Evolutionary conservation across 805 yeast species (phyloP).

Genomic region (Wickerhamomyces ciferrii): DNA sequence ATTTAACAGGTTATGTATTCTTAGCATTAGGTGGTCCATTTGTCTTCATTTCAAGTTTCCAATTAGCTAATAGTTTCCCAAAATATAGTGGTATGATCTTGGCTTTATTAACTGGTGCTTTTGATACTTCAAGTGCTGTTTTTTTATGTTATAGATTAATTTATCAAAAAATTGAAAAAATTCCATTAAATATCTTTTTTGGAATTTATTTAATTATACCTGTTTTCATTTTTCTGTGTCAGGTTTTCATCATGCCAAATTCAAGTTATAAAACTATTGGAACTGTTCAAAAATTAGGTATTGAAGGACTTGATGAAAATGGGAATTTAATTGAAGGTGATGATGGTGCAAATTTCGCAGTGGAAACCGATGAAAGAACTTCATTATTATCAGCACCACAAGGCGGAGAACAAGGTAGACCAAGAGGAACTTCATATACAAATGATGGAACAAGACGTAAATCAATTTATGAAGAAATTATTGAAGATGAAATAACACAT

Average conservation of each 20-base stretch:
- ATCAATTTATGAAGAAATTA: constrained; percentile 62
- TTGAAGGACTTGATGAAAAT: constrained; percentile 69
- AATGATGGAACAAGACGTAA: constrained; percentile 31
- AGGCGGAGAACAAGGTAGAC: too few relatives aligned
- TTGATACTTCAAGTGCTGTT: constrained; percentile 88
- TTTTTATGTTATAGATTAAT: constrained; percentile 68
- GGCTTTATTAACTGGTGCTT: constrained; percentile 88
- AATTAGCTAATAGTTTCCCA: constrained; percentile 84
- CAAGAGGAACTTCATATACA: constrained; percentile 9
- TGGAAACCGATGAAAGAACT: constrained; percentile 35
- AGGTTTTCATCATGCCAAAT: constrained; percentile 73
- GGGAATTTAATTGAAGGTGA: constrained; percentile 42
- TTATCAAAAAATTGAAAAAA: constrained; percentile 36
- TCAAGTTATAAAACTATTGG: constrained; percentile 71
- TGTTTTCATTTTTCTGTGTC: constrained; percentile 66
- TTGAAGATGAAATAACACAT: constrained; percentile 47
- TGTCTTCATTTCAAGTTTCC: constrained; percentile 86
- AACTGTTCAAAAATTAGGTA: constrained; percentile 59
- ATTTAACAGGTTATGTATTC: constrained; percentile 65
- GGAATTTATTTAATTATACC: constrained; percentile 69
- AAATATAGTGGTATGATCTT: constrained; percentile 72
- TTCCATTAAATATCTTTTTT: constrained; percentile 59
- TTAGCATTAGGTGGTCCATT: constrained; percentile 93
- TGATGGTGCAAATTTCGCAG: constrained; percentile 36
- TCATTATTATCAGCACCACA: constrained; percentile 20